Percentiles rank a stretch among this genome's conserved stretches.
These are phyloP conservation scores for Diaporthe ampelina DNA, from an alignment of 2,329 filamentous ascomycete genomes.

Conservation along the genomic window DNA sequence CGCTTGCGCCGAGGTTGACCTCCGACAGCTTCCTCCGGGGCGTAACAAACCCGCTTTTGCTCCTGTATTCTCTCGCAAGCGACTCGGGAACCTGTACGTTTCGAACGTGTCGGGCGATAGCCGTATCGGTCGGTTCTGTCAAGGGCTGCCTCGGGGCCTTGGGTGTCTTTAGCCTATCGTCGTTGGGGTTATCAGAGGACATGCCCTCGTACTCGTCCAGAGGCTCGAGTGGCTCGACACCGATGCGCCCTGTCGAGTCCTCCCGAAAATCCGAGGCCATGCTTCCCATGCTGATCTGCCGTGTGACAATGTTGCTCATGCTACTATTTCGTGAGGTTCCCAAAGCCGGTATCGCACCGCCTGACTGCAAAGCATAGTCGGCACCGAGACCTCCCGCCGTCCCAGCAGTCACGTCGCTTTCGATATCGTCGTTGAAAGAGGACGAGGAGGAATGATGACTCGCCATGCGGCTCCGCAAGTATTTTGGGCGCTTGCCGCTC, in stretches of 20 bases:
- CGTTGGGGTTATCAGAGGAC: constrained; percentile 48
- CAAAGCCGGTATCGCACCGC: constrained; percentile 76
- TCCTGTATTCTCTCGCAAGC: constrained; percentile 86
- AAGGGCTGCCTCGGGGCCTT: constrained; percentile 69
- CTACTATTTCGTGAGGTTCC: constrained; percentile 61
- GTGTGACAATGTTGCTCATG: constrained; percentile 71
- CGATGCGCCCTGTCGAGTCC: constrained; percentile 63
- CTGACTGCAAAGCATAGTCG: constrained; percentile 87
- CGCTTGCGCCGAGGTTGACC: constrained; percentile 64
- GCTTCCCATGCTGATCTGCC: constrained; percentile 89
- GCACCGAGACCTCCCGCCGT: constrained; percentile 64
- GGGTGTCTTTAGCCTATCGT: constrained; percentile 76
- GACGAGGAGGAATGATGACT: constrained; percentile 74
- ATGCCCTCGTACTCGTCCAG: constrained; percentile 62
- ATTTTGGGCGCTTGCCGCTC: constrained; percentile 65
- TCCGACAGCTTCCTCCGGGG: constrained; percentile 64
- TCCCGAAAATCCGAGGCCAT: constrained; percentile 80
- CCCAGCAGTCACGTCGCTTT: constrained; percentile 79
- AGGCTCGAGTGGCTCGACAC: constrained; percentile 61
- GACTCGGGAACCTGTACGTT: constrained; percentile 94
- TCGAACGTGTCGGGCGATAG: constrained; percentile 88
- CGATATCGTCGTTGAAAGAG: constrained; percentile 72
- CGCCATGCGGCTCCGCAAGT: constrained; percentile 68
- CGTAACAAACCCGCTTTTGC: constrained; percentile 76
- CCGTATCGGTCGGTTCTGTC: constrained; percentile 84